These are phyloP conservation scores for Verticillium zaregamsianum DNA, from an alignment of 2,329 filamentous ascomycete species.

Conservation along the genomic window DNA sequence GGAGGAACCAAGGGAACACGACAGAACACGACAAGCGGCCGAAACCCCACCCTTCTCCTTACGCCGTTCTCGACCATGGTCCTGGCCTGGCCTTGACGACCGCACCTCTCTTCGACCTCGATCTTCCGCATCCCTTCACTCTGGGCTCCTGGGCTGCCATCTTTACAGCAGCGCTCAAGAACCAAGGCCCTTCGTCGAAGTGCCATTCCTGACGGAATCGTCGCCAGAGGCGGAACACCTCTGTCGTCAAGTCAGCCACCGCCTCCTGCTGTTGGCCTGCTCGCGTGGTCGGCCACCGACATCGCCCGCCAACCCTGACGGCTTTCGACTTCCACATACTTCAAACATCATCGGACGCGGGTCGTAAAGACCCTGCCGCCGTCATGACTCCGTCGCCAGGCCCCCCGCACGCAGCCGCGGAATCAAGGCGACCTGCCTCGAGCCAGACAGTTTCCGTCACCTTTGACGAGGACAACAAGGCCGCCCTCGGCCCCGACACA, in stretches of 20 bases:
- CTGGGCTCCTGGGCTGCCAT: background rate
- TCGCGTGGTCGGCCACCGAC: background rate
- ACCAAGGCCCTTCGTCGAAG: background rate
- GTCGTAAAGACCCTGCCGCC: slow-evolving; percentile 3
- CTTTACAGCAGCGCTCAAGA: background rate
- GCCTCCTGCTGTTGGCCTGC: background rate
- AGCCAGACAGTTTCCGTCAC: slow-evolving; percentile 43
- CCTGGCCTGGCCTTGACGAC: background rate
- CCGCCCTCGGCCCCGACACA: slow-evolving; percentile 22
- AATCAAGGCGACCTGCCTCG: slow-evolving; percentile 27
- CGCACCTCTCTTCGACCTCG: background rate
- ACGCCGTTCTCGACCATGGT: background rate
- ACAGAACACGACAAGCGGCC: background rate
- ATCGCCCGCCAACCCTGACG: slow-evolving; percentile 1
- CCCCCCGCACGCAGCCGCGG: slow-evolving; percentile 14
- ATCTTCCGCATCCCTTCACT: background rate
- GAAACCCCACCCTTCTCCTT: background rate
- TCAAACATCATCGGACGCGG: background rate
- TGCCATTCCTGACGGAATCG: background rate
- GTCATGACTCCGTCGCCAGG: slow-evolving; percentile 33
- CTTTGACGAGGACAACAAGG: slow-evolving; percentile 34
- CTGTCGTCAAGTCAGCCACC: background rate
- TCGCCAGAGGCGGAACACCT: background rate
- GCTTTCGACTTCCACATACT: background rate
- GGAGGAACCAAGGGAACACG: background rate